Percentiles rank a stretch among this genome's conserved stretches.
Conservation (phyloP, 2,329 filamentous ascomycete species). For the Diaporthe sp. region DNA sequence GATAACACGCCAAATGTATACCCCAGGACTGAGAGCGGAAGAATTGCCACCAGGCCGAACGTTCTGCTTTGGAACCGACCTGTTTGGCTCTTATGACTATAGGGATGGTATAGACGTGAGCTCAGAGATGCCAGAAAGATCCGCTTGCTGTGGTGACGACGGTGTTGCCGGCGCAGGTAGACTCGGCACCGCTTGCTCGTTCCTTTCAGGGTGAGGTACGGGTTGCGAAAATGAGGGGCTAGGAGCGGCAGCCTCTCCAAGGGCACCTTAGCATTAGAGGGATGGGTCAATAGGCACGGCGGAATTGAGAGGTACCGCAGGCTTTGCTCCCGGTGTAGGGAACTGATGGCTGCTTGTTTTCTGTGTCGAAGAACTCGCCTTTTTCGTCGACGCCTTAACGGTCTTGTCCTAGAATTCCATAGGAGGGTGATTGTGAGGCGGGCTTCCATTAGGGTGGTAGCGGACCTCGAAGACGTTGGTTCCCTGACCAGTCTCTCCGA, state of each 20-base stretch:
- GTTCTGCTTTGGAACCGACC: not conserved
- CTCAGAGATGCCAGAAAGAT: not conserved
- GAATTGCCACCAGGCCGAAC: too few relatives aligned
- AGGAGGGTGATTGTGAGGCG: constrained; percentile 41
- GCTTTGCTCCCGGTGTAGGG: not conserved
- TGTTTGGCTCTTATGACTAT: not conserved
- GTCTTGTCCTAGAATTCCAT: constrained; percentile 32
- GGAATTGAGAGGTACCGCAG: not conserved
- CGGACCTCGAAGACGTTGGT: constrained; percentile 42
- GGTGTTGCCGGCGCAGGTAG: not conserved
- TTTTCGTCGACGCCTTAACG: too few relatives aligned
- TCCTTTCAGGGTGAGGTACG: not conserved
- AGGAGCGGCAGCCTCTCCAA: too few relatives aligned
- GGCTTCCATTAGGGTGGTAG: constrained; percentile 41
- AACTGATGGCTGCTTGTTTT: accelerated
- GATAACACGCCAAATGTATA: not conserved
- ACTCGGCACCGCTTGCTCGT: too few relatives aligned
- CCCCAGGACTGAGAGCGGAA: not conserved
- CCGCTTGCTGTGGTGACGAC: not conserved
- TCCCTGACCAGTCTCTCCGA: constrained; percentile 42
- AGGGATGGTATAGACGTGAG: not conserved
- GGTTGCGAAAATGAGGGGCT: too few relatives aligned
- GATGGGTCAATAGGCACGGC: not conserved
- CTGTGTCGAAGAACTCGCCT: not conserved
- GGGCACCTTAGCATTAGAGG: not conserved